Conservation (phyloP, 2,329 filamentous ascomycete species). For the Aspergillus nomiae region DNA sequence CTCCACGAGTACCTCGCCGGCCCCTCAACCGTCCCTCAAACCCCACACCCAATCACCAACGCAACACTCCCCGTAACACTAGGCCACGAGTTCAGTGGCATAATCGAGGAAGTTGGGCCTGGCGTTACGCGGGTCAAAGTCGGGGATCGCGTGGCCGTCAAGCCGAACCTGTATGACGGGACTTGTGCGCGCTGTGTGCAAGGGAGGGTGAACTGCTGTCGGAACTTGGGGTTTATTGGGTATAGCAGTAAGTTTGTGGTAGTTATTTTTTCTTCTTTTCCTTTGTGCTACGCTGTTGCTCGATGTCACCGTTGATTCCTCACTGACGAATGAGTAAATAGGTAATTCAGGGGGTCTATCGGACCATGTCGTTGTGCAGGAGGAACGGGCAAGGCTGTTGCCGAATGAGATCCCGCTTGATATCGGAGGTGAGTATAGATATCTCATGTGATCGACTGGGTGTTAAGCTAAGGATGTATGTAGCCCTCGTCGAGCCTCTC, state of each 20-base stretch:
- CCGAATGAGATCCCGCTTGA: constrained; percentile 26
- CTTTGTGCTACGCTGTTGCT: neutral
- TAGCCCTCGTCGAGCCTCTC: constrained; percentile 64
- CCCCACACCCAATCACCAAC: constrained; percentile 60
- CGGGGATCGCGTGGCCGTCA: constrained; percentile 61
- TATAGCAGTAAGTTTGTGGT: constrained; percentile 39
- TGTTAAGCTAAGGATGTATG: neutral
- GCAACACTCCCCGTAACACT: constrained; percentile 61
- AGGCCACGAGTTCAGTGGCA: constrained; percentile 67
- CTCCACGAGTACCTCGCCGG: constrained; percentile 57
- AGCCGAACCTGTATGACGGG: constrained; percentile 62
- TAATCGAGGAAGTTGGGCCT: constrained; percentile 59
- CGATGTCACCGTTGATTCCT: constrained; percentile 47
- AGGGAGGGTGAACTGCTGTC: constrained; percentile 60
- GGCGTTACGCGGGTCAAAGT: constrained; percentile 50
- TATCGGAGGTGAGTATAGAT: constrained; percentile 21
- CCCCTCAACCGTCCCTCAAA: constrained; percentile 50
- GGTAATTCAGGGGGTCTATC: constrained; percentile 31
- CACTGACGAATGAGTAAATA: constrained; percentile 34
- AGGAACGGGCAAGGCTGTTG: constrained; percentile 23
- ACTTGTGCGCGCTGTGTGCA: constrained; percentile 58
- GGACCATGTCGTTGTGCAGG: constrained; percentile 29
- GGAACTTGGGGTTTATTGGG: constrained; percentile 57
- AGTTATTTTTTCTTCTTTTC: neutral
- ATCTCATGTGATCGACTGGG: neutral